These are phyloP conservation scores for Pterocarpus santalinus DNA, from an alignment of 306 rosid species.

Conservation along the genomic window DNA sequence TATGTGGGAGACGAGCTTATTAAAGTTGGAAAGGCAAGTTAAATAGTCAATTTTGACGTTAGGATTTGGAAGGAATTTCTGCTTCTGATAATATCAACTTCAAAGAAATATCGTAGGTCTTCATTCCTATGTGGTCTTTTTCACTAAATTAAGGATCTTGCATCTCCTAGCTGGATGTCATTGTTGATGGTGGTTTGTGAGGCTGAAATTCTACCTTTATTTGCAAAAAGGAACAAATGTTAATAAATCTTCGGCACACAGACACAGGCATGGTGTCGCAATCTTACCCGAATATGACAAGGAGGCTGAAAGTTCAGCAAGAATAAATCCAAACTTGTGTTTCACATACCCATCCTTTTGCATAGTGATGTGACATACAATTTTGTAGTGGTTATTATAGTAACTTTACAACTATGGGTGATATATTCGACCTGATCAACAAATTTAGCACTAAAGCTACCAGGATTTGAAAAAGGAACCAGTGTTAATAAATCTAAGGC, in stretches of 20 bases:
- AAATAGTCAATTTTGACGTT: conserved; percentile 4
- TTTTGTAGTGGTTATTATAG: not conserved
- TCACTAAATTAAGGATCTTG: conserved; percentile 22
- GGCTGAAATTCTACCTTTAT: conserved; percentile 29
- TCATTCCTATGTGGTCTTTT: not conserved
- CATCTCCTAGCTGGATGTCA: conserved; percentile 24
- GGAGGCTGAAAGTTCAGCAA: conserved; percentile 3
- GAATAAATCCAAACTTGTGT: conserved; percentile 13
- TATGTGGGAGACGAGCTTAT: conserved; percentile 7
- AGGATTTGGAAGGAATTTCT: conserved; percentile 3
- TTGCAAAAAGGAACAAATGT: conserved; percentile 19
- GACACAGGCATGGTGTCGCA: not conserved
- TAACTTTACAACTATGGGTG: not conserved
- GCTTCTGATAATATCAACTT: conserved; percentile 10
- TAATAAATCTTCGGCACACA: not conserved
- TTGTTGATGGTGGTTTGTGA: conserved; percentile 30
- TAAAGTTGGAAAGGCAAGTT: not conserved
- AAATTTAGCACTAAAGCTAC: not conserved
- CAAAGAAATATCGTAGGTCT: conserved; percentile 28
- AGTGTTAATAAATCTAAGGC: too few relatives aligned
- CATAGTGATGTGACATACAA: not conserved
- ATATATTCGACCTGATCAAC: conserved; percentile 17
- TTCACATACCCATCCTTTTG: not conserved
- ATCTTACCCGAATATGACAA: conserved; percentile 25
- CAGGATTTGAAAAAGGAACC: too few relatives aligned